These are phyloP conservation scores for Aeschynomene evenia DNA, from an alignment of 306 rosid genomes.

Conservation along the genomic window DNA sequence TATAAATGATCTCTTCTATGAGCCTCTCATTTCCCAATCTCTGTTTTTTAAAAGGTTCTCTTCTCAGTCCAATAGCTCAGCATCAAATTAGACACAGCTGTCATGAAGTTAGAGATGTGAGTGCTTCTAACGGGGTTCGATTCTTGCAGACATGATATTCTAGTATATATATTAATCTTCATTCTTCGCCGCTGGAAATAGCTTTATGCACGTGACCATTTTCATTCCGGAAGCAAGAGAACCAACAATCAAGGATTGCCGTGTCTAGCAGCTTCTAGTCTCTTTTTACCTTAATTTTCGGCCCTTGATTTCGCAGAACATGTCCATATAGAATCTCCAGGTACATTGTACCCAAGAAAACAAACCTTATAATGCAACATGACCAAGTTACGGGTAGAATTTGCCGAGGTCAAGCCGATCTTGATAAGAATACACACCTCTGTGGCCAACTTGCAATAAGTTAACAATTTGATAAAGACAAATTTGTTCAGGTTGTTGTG, in stretches of 20 bases:
- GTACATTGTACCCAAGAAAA: not conserved
- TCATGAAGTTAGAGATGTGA: not conserved
- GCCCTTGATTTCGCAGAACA: not conserved
- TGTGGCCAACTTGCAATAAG: constrained; percentile 16
- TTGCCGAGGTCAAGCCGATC: constrained; percentile 18
- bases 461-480: not conserved
- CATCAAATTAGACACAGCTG: not conserved
- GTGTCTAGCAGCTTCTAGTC: not conserved
- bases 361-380: not conserved
- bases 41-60: not conserved
- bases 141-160: not conserved
- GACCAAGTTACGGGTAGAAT: not conserved
- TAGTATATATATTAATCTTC: too few species aligned
- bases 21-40: not conserved
- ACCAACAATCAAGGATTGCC: not conserved
- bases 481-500: not conserved
- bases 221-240: not conserved
- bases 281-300: not conserved
- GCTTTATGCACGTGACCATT: not conserved
- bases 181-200: not conserved
- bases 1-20: constrained; percentile 7
- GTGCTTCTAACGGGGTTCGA: not conserved
- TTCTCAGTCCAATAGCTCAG: not conserved
- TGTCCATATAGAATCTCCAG: not conserved
- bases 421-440: not conserved